These are phyloP conservation scores for Linanthus parryae DNA, from an alignment of 148 eudicot genomes.

Conservation along the genomic window DNA sequence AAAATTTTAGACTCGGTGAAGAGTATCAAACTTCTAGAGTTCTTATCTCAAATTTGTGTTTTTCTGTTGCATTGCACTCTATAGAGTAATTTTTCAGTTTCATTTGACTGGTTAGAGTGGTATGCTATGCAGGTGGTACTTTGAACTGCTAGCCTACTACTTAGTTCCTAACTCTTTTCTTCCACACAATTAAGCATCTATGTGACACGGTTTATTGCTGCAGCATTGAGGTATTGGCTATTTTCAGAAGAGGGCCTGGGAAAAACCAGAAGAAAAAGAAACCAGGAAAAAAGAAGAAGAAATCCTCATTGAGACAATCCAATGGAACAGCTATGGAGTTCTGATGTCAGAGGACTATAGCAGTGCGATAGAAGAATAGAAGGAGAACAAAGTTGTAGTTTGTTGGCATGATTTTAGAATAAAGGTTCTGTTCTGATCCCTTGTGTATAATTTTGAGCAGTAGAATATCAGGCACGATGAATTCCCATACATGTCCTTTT, in stretches of 20 bases:
- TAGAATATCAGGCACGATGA: background rate
- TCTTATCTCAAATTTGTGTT: too few species aligned
- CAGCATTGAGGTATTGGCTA: constrained; percentile 94
- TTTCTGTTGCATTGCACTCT: too few species aligned
- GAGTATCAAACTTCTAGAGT: too few species aligned
- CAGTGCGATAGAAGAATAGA: background rate
- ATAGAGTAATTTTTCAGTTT: too few species aligned
- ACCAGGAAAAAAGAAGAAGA: constrained; percentile 58
- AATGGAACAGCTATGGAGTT: constrained; percentile 3
- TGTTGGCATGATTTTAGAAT: background rate
- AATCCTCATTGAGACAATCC: constrained; percentile 14
- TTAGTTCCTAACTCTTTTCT: background rate
- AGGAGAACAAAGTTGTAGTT: constrained; percentile 3
- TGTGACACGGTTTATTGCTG: constrained; percentile 20
- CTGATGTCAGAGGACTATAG: background rate
- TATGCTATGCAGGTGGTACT: too few species aligned
- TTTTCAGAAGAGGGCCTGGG: constrained; percentile 59
- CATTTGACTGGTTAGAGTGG: too few species aligned
- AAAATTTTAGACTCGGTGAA: too few species aligned
- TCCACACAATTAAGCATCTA: constrained; percentile 1
- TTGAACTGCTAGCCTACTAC: too few species aligned
- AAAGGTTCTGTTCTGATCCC: too few species aligned
- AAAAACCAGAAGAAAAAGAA: constrained; percentile 54
- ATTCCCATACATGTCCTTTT: too few species aligned
- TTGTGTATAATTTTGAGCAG: background rate